Conservation (phyloP, 257 asterid species). For the Rhazya stricta region DNA sequence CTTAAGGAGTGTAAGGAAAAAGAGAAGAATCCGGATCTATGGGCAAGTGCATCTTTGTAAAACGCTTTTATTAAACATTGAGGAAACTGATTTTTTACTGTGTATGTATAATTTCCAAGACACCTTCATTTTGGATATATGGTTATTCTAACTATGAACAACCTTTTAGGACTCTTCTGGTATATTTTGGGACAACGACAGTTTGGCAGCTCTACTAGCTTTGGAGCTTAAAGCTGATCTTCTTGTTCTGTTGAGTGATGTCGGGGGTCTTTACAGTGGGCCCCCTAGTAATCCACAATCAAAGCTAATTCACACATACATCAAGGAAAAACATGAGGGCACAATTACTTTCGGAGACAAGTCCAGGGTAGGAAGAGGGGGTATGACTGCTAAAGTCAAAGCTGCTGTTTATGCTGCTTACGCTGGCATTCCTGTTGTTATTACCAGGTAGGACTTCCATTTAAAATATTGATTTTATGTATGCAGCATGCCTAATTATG, state of each 20-base stretch:
- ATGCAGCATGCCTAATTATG: not conserved
- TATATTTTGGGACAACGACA: slow-evolving; percentile 84
- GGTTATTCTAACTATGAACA: not conserved
- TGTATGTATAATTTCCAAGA: not conserved
- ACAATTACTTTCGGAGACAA: slow-evolving; percentile 71
- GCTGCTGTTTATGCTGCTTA: slow-evolving; percentile 70
- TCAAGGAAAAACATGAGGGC: slow-evolving; percentile 54
- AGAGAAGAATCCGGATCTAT: not conserved
- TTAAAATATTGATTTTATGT: not conserved
- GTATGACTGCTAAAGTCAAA: slow-evolving; percentile 89
- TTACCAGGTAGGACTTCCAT: slow-evolving; percentile 48
- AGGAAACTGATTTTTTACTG: slow-evolving; percentile 2
- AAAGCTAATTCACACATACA: slow-evolving; percentile 54
- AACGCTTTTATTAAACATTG: not conserved
- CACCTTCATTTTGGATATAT: not conserved
- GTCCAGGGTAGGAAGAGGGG: slow-evolving; percentile 89
- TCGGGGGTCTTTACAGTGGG: slow-evolving; percentile 80
- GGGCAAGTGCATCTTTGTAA: not conserved
- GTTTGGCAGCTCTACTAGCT: slow-evolving; percentile 73
- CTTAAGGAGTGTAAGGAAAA: not conserved
- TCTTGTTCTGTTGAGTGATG: slow-evolving; percentile 74
- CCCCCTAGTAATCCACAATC: slow-evolving; percentile 82
- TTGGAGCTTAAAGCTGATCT: slow-evolving; percentile 79
- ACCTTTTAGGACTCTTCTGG: slow-evolving; percentile 65
- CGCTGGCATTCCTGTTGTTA: slow-evolving; percentile 71